Base-by-base conservation (phyloP, 2,329 filamentous ascomycete genomes). In the Pseudocercospora vitis region DNA sequence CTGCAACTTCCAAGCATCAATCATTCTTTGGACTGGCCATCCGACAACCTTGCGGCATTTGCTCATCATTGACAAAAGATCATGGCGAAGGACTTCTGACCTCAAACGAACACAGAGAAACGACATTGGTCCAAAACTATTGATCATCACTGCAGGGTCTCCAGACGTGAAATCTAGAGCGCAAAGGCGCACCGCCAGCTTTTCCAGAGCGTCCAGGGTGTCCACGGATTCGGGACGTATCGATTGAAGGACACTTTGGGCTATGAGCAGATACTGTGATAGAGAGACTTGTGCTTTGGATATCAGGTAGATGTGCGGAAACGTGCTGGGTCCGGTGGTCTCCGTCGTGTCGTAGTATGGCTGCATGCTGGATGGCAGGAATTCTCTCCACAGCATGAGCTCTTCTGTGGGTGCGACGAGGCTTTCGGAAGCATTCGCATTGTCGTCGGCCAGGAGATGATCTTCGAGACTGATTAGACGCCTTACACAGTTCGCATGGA, bases 51-150 rank as follows among this genome's bases (percentile, higher is more conserved):
- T 56, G n/a, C 33, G 26, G 14, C 16, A 46, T 7, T 39, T 32
- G 7, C 19, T 26, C 14, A 53, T n/a, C 31, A 23, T 42, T 24
- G 46, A 32, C 5, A 56, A n/a, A 7, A 56, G 50, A 14, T 56
- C 54, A 14, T 52, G 39, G 14, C 24, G 50, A 8, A 50, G 45
- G 1, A 14, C 11, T 7, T 29, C 18, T 3, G n/a, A 32, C n/a
- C 4, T 42, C 2, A 58, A 8, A 24, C 26, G 55, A 11, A 32
- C 19, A 16, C 52, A 44, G 29, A 48, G 49, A 23, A 44, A 55
- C n/a, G 24, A 14, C 23, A 58, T 47, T 7, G 55, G 55, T 2
- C 55, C 55, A 31, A 52, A 58, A 7, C 45, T 48, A 32, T 58
- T 58, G n/a, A 58, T 48, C 14, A 56, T 21, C n/a, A 50, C 48